Evolutionary conservation across 805 yeast species (phyloP).

Genomic region (Suhomyces sp.): DNA sequence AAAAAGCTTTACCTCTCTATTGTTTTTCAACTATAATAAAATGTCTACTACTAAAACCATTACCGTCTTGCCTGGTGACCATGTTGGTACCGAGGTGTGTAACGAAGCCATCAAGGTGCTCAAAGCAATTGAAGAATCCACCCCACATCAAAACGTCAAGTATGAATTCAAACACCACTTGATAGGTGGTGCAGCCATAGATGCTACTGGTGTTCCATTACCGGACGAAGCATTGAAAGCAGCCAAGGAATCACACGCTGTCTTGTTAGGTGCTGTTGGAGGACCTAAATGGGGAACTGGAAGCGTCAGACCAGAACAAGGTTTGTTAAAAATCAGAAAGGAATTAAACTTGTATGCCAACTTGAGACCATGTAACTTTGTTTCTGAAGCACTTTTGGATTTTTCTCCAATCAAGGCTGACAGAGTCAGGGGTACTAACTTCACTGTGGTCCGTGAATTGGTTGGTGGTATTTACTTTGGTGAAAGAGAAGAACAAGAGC

Average conservation of each 20-base stretch:
- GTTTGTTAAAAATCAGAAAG: constrained; percentile 88
- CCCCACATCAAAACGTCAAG: constrained; percentile 42
- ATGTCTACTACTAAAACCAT: constrained; percentile 52
- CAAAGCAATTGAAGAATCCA: constrained; percentile 60
- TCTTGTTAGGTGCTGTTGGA: constrained; percentile 96
- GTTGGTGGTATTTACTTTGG: constrained; percentile 99
- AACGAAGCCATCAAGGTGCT: constrained; percentile 91
- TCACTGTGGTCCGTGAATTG: constrained; percentile 90
- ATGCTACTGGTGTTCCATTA: constrained; percentile 90
- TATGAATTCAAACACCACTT: constrained; percentile 80
- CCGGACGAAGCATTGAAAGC: constrained; percentile 82
- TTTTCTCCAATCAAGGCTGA: constrained; percentile 86
- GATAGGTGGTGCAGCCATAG: constrained; percentile 98
- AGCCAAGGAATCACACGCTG: constrained; percentile 86
- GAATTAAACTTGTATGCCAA: constrained; percentile 93
- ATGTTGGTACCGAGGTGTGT: constrained; percentile 88
- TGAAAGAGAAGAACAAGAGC: constrained; percentile 88
- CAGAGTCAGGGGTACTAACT: constrained; percentile 85
- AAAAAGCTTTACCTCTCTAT: background rate
- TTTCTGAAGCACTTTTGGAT: constrained; percentile 75
- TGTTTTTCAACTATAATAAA: background rate
- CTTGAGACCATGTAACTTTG: constrained; percentile 94
- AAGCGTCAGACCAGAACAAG: constrained; percentile 94
- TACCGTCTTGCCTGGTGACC: constrained; percentile 94
- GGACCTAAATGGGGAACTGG: constrained; percentile 99